Base-by-base conservation (phyloP, 1,284 basidiomycete species). In the Jaminaea rosea region DNA sequence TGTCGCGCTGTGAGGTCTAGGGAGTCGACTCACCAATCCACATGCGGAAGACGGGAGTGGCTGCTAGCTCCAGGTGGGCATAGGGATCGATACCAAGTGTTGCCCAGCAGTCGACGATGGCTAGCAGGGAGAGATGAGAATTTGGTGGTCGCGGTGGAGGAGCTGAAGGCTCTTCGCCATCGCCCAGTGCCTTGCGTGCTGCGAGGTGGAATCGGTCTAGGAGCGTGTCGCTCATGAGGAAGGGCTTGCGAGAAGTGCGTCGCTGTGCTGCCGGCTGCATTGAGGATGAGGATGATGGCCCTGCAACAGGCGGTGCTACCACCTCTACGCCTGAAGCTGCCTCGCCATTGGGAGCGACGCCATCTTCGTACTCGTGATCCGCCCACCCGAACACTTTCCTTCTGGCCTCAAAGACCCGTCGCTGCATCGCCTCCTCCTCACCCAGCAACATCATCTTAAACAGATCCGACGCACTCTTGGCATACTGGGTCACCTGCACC, bases 31-130 rank as follows among this genome's bases (percentile, higher is more conserved):
- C n/a, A n/a, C 93, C 94, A 51, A 98, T 87, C 87, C 94, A 97
- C 61, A 97, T 81, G 47, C 91, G 83, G 77, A 98, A 98, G 47
- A 97, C 82, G 0, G 94, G 93, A 2, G 93, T 98, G 5, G 92
- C 93, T 0, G 93, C 93, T 37, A 98, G 82, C 24, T 87, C 82
- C 55, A 98, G 83, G 77, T 98, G 91, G 36, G 83, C 83, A 72
- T 89, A 96, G 0, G 93, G 94, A 52, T 88, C 82, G 72, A 97
- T 91, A 4, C 79, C 79, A 49, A 97, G 82, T 44, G 82, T 80
- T 9, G 88, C 85, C 94, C 93, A 98, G 72, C 89, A 94, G 76
- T 98, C 94, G 28, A 97, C 94, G 87, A 98, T 98, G 15, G 92
- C 91, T 41, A 98, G 81, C n/a, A 98, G 79, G 8, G 89, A 86